These are phyloP conservation scores for Fusarium bulbicola DNA, from an alignment of 2,329 filamentous ascomycete genomes.

Conservation along the genomic window DNA sequence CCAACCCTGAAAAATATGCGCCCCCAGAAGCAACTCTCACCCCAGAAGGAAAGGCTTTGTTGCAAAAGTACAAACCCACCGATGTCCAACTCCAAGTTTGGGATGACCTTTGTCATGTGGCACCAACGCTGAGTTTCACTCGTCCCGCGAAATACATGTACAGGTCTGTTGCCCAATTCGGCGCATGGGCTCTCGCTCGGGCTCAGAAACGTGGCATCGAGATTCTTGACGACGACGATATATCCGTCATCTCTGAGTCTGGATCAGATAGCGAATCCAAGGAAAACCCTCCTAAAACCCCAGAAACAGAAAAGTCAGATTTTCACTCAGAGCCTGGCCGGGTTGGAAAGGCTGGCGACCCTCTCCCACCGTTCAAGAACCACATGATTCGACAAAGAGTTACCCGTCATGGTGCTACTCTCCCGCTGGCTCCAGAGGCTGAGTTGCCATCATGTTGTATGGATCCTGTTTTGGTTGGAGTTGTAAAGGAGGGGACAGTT, in stretches of 20 bases:
- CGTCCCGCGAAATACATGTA: slow-evolving; percentile 98
- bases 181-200: slow-evolving; percentile 86
- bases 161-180: slow-evolving; percentile 89
- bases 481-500: slow-evolving; percentile 82
- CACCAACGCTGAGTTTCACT: slow-evolving; percentile 93
- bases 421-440: slow-evolving; percentile 69
- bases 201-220: slow-evolving; percentile 84
- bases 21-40: slow-evolving; percentile 72
- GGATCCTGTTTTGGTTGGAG: slow-evolving; percentile 72
- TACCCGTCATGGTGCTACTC: slow-evolving; percentile 78
- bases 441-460: slow-evolving; percentile 74
- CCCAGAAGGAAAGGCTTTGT: slow-evolving; percentile 65
- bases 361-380: slow-evolving; percentile 79
- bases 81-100: slow-evolving; percentile 95
- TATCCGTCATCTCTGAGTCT: slow-evolving; percentile 77
- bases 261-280: slow-evolving; percentile 47
- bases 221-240: slow-evolving; percentile 79
- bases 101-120: slow-evolving; percentile 94
- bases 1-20: slow-evolving; percentile 80
- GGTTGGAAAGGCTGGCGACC: slow-evolving; percentile 89
- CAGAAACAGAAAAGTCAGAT: slow-evolving; percentile 22
- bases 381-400: slow-evolving; percentile 95
- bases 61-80: slow-evolving; percentile 80
- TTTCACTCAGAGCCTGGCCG: slow-evolving; percentile 43
- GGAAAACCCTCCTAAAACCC: slow-evolving; percentile 32